Percentiles rank a stretch among this genome's conserved stretches.
phyloP scores from a whole-genome alignment of 1,284 basidiomycete species.

The Tetrapyrgos nigripes region DNA sequence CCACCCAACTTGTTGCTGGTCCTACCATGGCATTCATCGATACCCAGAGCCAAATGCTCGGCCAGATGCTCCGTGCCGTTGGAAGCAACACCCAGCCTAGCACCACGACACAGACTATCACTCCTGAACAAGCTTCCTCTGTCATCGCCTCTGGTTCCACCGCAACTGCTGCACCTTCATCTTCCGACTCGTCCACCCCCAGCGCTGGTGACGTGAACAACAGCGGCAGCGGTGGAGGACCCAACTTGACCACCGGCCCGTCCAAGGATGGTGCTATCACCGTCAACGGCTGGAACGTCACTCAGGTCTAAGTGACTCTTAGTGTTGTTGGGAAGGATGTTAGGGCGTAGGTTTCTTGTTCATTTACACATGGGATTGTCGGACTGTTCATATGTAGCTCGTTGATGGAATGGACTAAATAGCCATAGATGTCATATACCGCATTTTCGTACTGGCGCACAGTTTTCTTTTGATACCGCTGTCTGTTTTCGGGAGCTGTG shows the following conservation, averaged over 20 bases:
- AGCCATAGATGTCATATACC: conserved; percentile 15
- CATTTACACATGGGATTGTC: not conserved
- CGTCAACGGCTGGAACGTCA: conserved; percentile 45
- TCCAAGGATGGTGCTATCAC: conserved; percentile 46
- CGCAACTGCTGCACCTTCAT: conserved; percentile 21
- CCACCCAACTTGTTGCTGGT: conserved; percentile 65
- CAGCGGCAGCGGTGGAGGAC: conserved; percentile 30
- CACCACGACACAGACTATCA: conserved; percentile 48
- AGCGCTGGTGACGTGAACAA: conserved; percentile 7
- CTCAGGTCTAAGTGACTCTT: conserved; percentile 12
- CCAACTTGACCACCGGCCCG: conserved; percentile 47
- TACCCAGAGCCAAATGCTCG: conserved; percentile 55
- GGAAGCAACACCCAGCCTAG: conserved; percentile 20
- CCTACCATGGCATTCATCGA: conserved; percentile 77
- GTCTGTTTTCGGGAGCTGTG: not conserved
- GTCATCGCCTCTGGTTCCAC: conserved; percentile 45
- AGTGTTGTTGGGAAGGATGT: not conserved
- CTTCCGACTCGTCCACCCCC: conserved; percentile 9
- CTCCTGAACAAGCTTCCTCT: conserved; percentile 51
- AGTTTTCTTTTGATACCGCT: not conserved
- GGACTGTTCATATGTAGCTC: not conserved
- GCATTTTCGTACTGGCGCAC: not conserved
- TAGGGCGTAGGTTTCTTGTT: not conserved
- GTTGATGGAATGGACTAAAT: conserved; percentile 6
- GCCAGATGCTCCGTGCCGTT: conserved; percentile 46